phyloP scores from a whole-genome alignment of 176 grass and related monocot genomes.

The Echinochloa phyllopogon region DNA sequence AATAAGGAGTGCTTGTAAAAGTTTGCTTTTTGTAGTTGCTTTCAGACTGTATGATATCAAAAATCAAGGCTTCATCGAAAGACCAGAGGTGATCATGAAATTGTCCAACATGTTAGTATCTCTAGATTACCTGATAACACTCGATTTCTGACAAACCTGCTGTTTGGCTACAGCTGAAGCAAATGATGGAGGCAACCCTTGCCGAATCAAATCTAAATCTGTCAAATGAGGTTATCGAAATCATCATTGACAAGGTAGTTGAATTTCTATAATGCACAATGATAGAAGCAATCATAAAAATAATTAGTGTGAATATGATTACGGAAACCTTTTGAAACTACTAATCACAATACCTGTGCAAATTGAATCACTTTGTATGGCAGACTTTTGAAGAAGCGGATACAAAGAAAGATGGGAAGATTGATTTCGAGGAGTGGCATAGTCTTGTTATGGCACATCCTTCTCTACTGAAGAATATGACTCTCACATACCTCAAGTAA shows the following conservation, averaged over 20 bases:
- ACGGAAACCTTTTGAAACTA: too few relatives aligned
- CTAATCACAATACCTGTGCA: background rate
- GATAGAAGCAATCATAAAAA: background rate
- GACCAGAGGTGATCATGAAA: constrained; percentile 47
- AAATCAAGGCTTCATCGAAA: constrained; percentile 69
- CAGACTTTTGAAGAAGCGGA: constrained; percentile 63
- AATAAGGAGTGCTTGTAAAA: background rate
- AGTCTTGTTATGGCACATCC: constrained; percentile 42
- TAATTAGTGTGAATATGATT: too few relatives aligned
- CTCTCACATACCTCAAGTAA: constrained; percentile 51
- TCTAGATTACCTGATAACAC: background rate
- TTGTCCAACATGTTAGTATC: background rate
- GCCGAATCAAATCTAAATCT: constrained; percentile 50
- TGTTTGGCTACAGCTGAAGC: constrained; percentile 42
- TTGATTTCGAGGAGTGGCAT: constrained; percentile 59
- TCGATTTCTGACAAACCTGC: background rate
- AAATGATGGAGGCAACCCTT: constrained; percentile 59
- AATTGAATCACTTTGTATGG: background rate
- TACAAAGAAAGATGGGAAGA: constrained; percentile 59
- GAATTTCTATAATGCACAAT: background rate
- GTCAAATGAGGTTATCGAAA: constrained; percentile 45
- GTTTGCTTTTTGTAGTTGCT: constrained; percentile 49
- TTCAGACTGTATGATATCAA: constrained; percentile 74
- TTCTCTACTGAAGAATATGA: constrained; percentile 63
- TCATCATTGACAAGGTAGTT: constrained; percentile 59